Conservation (phyloP, 78 protist species). For the Creolimax fragrantissima region DNA sequence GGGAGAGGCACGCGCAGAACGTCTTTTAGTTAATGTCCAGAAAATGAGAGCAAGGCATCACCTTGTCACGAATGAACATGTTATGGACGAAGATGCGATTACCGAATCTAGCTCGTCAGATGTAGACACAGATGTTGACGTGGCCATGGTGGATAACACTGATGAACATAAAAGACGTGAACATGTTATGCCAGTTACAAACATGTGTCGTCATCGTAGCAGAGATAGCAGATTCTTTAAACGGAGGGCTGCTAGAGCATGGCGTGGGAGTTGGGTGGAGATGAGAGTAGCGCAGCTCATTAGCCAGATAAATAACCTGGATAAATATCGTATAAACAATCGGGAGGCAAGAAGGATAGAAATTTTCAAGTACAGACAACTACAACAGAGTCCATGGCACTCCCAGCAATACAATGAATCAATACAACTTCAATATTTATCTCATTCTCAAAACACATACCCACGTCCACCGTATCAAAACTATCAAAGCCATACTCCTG, state of each 20-base stretch:
- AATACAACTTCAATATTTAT: too few species aligned
- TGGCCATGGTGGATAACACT: too few species aligned
- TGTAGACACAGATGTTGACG: too few species aligned
- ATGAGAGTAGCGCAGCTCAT: background rate
- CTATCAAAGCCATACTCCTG: background rate
- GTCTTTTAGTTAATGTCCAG: too few species aligned
- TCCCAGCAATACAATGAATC: background rate
- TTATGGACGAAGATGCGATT: too few species aligned
- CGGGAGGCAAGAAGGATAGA: background rate
- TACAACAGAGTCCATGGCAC: background rate
- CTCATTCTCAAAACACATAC: too few species aligned
- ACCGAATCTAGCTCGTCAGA: too few species aligned
- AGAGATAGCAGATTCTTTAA: background rate
- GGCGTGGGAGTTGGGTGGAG: background rate
- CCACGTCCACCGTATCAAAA: background rate
- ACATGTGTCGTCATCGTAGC: background rate
- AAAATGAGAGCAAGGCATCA: too few species aligned
- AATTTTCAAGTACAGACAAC: background rate
- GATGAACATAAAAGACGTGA: too few species aligned
- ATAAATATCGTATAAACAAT: background rate
- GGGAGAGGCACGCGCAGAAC: too few species aligned
- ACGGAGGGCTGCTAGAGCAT: background rate
- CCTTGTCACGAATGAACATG: too few species aligned
- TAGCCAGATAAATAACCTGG: background rate
- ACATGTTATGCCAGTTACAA: background rate